A percentile compares a stretch with the other conserved stretches of the same genome.
These are phyloP conservation scores for Tricholoma terreum DNA, from an alignment of 768 basidiomycete genomes.

Conservation along the genomic window DNA sequence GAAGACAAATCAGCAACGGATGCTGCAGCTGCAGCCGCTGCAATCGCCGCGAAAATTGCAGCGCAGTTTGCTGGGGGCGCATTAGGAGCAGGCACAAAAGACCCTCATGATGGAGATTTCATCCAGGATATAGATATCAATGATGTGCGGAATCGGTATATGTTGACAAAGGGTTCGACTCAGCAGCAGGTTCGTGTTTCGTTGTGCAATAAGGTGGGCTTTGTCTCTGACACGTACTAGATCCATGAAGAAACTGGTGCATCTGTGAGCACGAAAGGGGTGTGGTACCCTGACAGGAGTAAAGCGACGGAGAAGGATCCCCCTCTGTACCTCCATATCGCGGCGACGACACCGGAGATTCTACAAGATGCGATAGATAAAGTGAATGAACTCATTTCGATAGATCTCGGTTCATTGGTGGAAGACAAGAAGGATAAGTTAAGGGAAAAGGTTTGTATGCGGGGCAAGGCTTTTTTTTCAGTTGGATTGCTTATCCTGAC, in stretches of 20 bases:
- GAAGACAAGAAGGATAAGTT: slow-evolving; percentile 69
- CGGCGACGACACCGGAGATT: slow-evolving; percentile 63
- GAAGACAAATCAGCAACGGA: slow-evolving; percentile 52
- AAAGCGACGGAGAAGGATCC: slow-evolving; percentile 92
- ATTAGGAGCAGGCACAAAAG: slow-evolving; percentile 46
- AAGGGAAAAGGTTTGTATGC: slow-evolving; percentile 55
- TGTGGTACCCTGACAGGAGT: slow-evolving; percentile 90
- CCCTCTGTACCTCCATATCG: slow-evolving; percentile 89
- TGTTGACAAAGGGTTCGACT: slow-evolving; percentile 89
- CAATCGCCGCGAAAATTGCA: slow-evolving; percentile 92
- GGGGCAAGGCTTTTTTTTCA: background rate
- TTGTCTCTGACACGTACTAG: slow-evolving; percentile 35
- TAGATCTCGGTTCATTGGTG: slow-evolving; percentile 77
- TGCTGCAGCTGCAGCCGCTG: slow-evolving; percentile 65
- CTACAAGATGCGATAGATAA: slow-evolving; percentile 66
- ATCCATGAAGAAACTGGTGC: slow-evolving; percentile 90
- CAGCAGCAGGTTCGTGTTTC: slow-evolving; percentile 69
- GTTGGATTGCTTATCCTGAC: background rate
- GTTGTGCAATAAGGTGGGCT: background rate
- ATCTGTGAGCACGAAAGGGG: slow-evolving; percentile 86
- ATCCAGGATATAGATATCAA: slow-evolving; percentile 94
- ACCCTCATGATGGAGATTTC: slow-evolving; percentile 75
- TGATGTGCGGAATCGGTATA: slow-evolving; percentile 89
- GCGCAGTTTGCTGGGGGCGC: slow-evolving; percentile 64
- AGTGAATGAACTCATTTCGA: slow-evolving; percentile 64